These are phyloP conservation scores for Immersiella caudata DNA, from an alignment of 495 filamentous ascomycete genomes.

Conservation along the genomic window DNA sequence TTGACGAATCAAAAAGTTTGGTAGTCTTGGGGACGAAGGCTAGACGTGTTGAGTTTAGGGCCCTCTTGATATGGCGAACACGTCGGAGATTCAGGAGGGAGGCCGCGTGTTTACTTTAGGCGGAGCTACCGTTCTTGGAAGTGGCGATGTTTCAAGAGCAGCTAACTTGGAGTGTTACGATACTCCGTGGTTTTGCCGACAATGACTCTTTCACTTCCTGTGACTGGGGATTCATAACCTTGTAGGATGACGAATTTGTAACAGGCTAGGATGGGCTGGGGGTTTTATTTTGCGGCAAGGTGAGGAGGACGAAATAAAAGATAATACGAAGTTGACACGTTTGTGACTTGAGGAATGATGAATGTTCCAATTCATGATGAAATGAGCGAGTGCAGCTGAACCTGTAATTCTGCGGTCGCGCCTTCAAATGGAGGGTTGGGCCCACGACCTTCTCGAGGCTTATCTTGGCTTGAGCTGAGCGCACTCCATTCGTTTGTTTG, in stretches of 20 bases:
- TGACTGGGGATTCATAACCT: neutral
- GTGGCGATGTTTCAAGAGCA: conserved; percentile 7
- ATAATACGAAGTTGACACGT: conserved; percentile 34
- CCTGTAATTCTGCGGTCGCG: no score
- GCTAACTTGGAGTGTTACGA: neutral
- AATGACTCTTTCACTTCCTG: conserved; percentile 1
- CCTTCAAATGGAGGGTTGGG: neutral
- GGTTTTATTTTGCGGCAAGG: conserved; percentile 10
- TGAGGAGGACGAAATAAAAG: neutral
- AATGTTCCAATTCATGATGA: neutral
- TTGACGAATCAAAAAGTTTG: no score
- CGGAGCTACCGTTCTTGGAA: neutral
- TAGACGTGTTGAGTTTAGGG: no score
- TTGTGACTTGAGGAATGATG: neutral
- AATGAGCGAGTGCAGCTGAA: neutral
- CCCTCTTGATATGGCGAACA: no score
- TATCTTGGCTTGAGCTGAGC: neutral
- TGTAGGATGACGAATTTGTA: neutral
- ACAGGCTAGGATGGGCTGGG: conserved; percentile 1
- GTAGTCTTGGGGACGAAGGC: no score
- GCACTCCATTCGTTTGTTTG: neutral
- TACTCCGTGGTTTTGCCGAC: conserved; percentile 5
- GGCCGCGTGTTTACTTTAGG: conserved; percentile 1
- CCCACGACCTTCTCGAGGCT: conserved; percentile 3
- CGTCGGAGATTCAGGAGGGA: neutral